These are phyloP conservation scores for Acanthamoeba triangularis DNA, from an alignment of 208 protist species.

Conservation along the genomic window DNA sequence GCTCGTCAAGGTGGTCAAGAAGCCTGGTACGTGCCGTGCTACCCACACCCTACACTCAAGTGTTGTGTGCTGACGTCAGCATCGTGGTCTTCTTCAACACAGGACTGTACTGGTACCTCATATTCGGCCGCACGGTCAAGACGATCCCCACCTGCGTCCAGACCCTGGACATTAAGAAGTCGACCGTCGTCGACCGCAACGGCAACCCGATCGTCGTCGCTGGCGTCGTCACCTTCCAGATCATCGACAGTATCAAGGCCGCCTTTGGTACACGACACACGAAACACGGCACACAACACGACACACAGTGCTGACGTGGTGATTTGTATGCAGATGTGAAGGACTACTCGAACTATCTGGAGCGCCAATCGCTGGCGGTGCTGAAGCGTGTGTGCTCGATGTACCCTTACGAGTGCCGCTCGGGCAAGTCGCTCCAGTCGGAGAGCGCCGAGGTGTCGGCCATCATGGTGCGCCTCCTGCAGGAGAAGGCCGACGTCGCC, in stretches of 20 bases:
- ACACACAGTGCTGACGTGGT: background rate
- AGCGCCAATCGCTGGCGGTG: constrained; percentile 45
- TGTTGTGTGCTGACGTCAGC: too few species aligned
- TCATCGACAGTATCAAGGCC: constrained; percentile 60
- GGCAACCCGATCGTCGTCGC: constrained; percentile 71
- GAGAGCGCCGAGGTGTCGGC: constrained; percentile 55
- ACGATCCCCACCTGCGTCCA: constrained; percentile 40
- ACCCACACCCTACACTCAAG: too few species aligned
- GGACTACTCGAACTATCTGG: constrained; percentile 33
- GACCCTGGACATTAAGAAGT: constrained; percentile 56
- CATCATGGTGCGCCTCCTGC: constrained; percentile 53
- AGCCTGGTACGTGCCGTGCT: background rate
- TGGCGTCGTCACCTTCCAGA: constrained; percentile 63
- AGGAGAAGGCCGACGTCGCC: constrained; percentile 51
- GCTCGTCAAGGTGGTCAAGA: background rate
- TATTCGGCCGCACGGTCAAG: constrained; percentile 37
- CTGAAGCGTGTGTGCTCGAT: constrained; percentile 68
- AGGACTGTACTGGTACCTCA: constrained; percentile 33
- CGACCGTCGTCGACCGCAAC: constrained; percentile 37
- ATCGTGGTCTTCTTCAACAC: too few species aligned
- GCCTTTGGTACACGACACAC: background rate
- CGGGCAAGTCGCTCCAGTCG: constrained; percentile 63
- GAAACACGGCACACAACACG: background rate
- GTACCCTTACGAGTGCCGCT: constrained; percentile 48
- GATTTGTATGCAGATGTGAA: constrained; percentile 37